Conservation (phyloP, 306 rosid genomes). For the Senna tora region DNA sequence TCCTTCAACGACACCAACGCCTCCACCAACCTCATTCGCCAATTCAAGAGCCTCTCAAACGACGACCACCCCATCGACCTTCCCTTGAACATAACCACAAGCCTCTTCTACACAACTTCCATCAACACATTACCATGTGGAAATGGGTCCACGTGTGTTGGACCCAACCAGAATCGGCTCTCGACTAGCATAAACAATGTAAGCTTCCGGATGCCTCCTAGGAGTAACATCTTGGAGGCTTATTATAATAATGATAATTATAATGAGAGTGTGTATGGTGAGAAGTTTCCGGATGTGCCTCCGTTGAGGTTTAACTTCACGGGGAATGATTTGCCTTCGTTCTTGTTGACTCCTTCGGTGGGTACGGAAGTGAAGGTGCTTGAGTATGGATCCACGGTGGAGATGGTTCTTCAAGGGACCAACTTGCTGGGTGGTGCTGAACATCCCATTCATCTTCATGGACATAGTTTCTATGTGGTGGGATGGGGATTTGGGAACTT, state of each 20-base stretch:
- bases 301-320: conserved; percentile 52
- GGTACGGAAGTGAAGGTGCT: conserved; percentile 52
- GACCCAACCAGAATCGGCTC: conserved; percentile 36
- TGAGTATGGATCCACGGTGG: conserved; percentile 45
- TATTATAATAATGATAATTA: conserved; percentile 44
- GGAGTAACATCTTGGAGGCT: conserved; percentile 44
- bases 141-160: conserved; percentile 32
- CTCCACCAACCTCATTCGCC: conserved; percentile 36
- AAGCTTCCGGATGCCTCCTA: conserved; percentile 45
- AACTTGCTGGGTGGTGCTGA: conserved; percentile 10
- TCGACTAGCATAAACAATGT: conserved; percentile 65
- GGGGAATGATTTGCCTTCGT: background rate
- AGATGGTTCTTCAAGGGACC: conserved; percentile 57
- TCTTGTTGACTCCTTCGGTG: conserved; percentile 28
- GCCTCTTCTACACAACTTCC: conserved; percentile 43
- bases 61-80: conserved; percentile 46
- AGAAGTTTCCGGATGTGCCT: conserved; percentile 44
- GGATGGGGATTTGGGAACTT: conserved; percentile 70
- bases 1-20: conserved; percentile 46
- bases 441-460: conserved; percentile 55
- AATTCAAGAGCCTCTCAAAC: conserved; percentile 46
- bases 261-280: conserved; percentile 48
- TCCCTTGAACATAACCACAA: conserved; percentile 40
- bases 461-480: conserved; percentile 52
- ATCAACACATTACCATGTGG: conserved; percentile 51